Base-by-base conservation (phyloP, 164 flowering plant genomes). In the Vitis rupestris region DNA sequence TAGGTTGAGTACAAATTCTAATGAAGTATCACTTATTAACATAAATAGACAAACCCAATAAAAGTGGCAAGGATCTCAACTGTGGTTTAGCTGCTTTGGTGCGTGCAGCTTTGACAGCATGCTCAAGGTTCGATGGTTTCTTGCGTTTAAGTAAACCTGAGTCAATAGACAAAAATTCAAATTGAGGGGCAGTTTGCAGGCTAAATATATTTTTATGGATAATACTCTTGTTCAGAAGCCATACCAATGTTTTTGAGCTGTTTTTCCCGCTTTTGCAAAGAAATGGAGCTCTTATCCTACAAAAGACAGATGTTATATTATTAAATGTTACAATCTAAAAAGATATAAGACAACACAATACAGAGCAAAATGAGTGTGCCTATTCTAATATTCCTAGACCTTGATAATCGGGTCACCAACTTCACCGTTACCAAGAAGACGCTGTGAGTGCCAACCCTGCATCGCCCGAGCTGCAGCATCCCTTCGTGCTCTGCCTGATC, bases 401-500 rank as follows among this genome's bases (percentile, higher is more conserved):
- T 90, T 90, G 47, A 85, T 85, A 50, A 89, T 81, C 9, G 92
- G 93, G 60, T 92, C 92, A 72, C 90, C 88, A 76, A 89, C 87
- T 80, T 92, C 98, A 71, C 94, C 98, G 75, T 84, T 87, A 69
- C 93, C 86, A 69, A 85, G 85, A 76, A 86, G 83, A 37, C 94
- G 95, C 71, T 89, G 92, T 59, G 93, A 85, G 65, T 90, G 94
- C 97, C 97, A 94, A 67, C 97, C 97, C 79, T 92, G 97, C 97
- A 89, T 90, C 48, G 97, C 97, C 70, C 98, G 97, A 77, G 93
- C 94, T 55, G 98, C 98, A 66, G 98, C 90, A 84, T 94, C 98
- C 69, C 98, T 85, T 54, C 94, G 79, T 56, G 89, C 93, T 79
- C 98, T 84, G 49, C 93, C 96, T 61, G 93, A 80, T 58, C 85